Percentiles rank a stretch among this genome's conserved stretches.
Evolutionary conservation across 768 basidiomycete species (phyloP).

Genomic region (Rhodosporidiobolus odoratus): DNA sequence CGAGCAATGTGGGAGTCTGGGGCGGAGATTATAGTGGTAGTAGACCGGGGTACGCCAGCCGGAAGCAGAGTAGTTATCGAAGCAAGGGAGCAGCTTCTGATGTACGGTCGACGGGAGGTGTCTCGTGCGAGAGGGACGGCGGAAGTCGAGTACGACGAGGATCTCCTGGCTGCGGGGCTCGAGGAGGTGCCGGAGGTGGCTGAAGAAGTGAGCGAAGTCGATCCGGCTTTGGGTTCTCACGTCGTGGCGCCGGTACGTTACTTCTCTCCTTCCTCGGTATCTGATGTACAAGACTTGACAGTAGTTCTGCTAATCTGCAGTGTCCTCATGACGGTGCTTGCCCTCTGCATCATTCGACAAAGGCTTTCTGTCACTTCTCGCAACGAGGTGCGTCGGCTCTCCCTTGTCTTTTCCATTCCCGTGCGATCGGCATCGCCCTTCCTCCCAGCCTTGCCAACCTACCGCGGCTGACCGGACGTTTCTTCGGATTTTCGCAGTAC

Average conservation of each 20-base stretch:
- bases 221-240: slow-evolving; percentile 57
- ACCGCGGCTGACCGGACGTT: neutral
- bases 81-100: slow-evolving; percentile 67
- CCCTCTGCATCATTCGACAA: slow-evolving; percentile 55
- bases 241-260: slow-evolving; percentile 77
- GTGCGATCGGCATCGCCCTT: no score
- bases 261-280: neutral
- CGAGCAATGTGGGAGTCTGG: slow-evolving; percentile 89
- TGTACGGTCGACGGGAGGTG: slow-evolving; percentile 17
- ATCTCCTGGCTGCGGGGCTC: slow-evolving; percentile 14
- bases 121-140: slow-evolving; percentile 12
- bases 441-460: neutral
- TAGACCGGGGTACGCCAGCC: slow-evolving; percentile 70
- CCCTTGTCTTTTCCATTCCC: no score
- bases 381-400: slow-evolving; percentile 54
- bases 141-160: slow-evolving; percentile 48
- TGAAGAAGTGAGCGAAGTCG: slow-evolving; percentile 40
- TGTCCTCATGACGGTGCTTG: slow-evolving; percentile 87
- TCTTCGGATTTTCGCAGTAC: slow-evolving; percentile 50
- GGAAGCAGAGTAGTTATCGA: slow-evolving; percentile 76
- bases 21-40: slow-evolving; percentile 75
- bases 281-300: no score
- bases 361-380: slow-evolving; percentile 64
- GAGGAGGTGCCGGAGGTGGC: slow-evolving; percentile 22
- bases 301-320: slow-evolving; percentile 51